Conservation (phyloP, 176 grass and related monocot species). For the Zea luxurians region DNA sequence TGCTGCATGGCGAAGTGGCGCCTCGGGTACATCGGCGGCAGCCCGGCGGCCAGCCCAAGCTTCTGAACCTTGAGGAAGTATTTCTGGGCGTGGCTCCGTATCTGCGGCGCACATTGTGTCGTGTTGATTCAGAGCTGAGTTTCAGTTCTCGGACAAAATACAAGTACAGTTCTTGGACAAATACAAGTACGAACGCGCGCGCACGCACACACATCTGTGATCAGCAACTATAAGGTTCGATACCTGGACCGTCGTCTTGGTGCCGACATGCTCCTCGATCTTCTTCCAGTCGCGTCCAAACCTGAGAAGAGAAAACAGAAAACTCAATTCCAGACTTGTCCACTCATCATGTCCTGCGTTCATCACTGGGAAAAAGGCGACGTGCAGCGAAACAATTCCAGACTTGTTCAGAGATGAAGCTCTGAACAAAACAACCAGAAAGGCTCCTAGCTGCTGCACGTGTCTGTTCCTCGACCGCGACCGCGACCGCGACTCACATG, state of each 20-base stretch:
- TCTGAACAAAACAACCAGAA: background rate
- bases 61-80: slow-evolving; percentile 94
- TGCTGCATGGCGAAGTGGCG: slow-evolving; percentile 40
- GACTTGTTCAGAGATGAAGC: background rate
- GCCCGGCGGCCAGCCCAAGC: slow-evolving; percentile 62
- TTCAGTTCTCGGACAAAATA: background rate
- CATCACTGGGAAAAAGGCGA: too few species aligned
- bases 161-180: too few species aligned
- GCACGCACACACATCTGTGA: too few species aligned
- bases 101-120: slow-evolving; percentile 34
- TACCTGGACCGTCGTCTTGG: slow-evolving; percentile 86
- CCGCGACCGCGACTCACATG: slow-evolving; percentile 34
- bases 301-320: slow-evolving; percentile 12
- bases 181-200: background rate
- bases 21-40: slow-evolving; percentile 61
- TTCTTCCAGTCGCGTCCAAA: slow-evolving; percentile 95
- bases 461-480: too few species aligned
- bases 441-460: too few species aligned
- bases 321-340: too few species aligned
- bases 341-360: too few species aligned
- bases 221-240: background rate
- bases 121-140: background rate
- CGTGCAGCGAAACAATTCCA: too few species aligned
- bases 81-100: slow-evolving; percentile 94
- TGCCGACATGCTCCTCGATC: slow-evolving; percentile 90